A percentile compares a stretch with the other conserved stretches of the same genome.
Evolutionary conservation across 306 rosid genomes (phyloP).

Genomic region (Pueraria montana): DNA sequence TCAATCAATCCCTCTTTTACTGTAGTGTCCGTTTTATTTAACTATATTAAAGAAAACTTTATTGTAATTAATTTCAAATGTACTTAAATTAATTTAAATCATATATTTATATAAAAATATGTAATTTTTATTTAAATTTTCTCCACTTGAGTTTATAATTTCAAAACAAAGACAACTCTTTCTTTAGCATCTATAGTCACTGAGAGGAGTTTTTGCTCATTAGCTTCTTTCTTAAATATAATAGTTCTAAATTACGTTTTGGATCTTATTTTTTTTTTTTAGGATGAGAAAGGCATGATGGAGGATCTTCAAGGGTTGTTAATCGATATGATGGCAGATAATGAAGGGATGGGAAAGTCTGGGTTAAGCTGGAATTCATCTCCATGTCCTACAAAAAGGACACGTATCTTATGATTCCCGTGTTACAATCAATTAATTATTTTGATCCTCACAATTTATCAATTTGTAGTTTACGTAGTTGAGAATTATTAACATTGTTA

Average conservation of each 20-base stretch:
- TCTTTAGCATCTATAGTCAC: neutral
- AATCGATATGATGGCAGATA: constrained; percentile 41
- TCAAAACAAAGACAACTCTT: neutral
- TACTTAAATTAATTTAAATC: neutral
- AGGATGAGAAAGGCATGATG: constrained; percentile 46
- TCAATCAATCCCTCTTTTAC: neutral
- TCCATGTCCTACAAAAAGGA: constrained; percentile 35
- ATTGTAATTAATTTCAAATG: neutral
- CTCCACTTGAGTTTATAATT: neutral
- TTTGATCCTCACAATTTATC: constrained; percentile 1
- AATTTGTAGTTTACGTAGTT: neutral
- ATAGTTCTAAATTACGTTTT: neutral
- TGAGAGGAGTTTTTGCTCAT: neutral
- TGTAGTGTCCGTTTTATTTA: neutral
- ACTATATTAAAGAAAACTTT: too few species aligned
- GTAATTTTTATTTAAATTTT: neutral
- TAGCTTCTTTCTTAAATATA: neutral
- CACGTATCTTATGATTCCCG: constrained; percentile 27
- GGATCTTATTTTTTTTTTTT: neutral
- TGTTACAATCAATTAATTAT: neutral
- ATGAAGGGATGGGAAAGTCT: constrained; percentile 27
- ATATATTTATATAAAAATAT: neutral
- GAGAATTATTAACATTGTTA: neutral
- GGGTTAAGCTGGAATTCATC: constrained; percentile 32
- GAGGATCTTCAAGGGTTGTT: constrained; percentile 53